Evolutionary conservation across 2,329 filamentous ascomycete species (phyloP).

Genomic region (Seiridium cupressi): DNA sequence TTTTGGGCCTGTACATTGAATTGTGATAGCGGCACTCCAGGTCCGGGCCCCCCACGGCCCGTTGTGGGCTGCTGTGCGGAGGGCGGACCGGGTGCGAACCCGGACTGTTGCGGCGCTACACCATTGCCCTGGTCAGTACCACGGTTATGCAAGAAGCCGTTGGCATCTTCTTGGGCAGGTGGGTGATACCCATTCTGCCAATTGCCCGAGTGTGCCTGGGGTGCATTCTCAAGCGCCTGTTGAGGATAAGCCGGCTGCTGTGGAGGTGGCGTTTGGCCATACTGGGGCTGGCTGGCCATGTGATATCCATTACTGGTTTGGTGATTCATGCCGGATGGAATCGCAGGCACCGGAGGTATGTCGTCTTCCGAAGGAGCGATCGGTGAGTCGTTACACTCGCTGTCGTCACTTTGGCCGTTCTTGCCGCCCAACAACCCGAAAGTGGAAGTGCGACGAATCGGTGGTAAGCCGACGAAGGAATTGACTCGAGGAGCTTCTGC

Average conservation of each 20-base stretch:
- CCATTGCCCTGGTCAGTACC: not conserved
- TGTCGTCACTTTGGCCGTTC: slow-evolving; percentile 34
- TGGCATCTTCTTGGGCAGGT: slow-evolving; percentile 7
- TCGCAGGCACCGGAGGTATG: slow-evolving; percentile 14
- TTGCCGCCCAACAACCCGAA: slow-evolving; percentile 40
- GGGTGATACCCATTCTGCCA: slow-evolving; percentile 13
- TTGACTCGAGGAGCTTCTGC: slow-evolving; percentile 37
- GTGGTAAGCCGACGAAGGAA: slow-evolving; percentile 57
- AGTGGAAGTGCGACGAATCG: slow-evolving; percentile 56
- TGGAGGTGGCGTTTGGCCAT: not conserved
- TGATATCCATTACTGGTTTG: not conserved
- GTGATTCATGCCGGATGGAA: not conserved
- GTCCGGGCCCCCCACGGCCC: slow-evolving; percentile 16
- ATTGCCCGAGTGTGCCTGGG: not conserved
- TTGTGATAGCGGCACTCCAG: slow-evolving; percentile 17
- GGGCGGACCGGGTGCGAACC: slow-evolving; percentile 10
- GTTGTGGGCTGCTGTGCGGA: slow-evolving; percentile 14
- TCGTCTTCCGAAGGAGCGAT: slow-evolving; percentile 19
- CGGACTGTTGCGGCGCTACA: slow-evolving; percentile 3
- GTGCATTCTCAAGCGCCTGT: slow-evolving; percentile 13
- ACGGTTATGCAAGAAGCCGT: slow-evolving; percentile 9
- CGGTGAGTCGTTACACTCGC: slow-evolving; percentile 22
- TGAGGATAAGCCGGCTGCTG: slow-evolving; percentile 13
- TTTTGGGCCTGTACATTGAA: slow-evolving; percentile 17
- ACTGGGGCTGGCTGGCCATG: not conserved